Percentiles rank a stretch among this genome's conserved stretches.
Evolutionary conservation across 1,284 basidiomycete species (phyloP).

Genomic region (Ganoderma meredithae): DNA sequence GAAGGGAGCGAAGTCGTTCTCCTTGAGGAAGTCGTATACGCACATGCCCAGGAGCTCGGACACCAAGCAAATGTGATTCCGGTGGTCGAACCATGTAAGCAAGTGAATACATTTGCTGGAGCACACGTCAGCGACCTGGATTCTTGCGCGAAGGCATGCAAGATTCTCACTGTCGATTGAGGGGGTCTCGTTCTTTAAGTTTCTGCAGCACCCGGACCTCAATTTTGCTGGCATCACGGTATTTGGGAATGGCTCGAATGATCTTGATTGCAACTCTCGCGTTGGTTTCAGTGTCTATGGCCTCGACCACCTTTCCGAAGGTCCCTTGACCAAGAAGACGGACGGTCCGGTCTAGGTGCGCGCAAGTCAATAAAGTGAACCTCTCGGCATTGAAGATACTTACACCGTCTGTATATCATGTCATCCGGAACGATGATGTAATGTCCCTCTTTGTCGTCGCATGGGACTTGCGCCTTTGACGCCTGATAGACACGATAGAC

Average conservation of each 20-base stretch:
- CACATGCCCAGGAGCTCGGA: constrained; percentile 97
- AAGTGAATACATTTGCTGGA: constrained; percentile 97
- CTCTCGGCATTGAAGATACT: constrained; percentile 39
- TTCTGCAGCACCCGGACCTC: constrained; percentile 96
- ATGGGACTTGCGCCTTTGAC: constrained; percentile 68
- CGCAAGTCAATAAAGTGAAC: constrained; percentile 32
- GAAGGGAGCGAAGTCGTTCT: constrained; percentile 97
- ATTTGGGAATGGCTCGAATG: constrained; percentile 95
- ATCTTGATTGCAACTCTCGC: constrained; percentile 97
- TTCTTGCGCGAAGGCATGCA: constrained; percentile 7
- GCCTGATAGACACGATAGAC: constrained; percentile 50
- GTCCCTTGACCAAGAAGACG: constrained; percentile 95
- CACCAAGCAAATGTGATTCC: constrained; percentile 98
- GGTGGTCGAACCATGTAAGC: constrained; percentile 94
- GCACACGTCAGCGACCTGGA: constrained; percentile 26
- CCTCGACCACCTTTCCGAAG: constrained; percentile 99
- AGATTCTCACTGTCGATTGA: constrained; percentile 83
- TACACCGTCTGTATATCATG: constrained; percentile 85
- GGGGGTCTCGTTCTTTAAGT: constrained; percentile 90
- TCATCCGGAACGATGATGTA: constrained; percentile 93
- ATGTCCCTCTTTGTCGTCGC: constrained; percentile 95
- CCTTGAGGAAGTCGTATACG: constrained; percentile 99
- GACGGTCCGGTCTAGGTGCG: constrained; percentile 82
- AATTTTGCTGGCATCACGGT: constrained; percentile 98
- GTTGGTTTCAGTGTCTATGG: constrained; percentile 81